Base-by-base conservation (phyloP, 768 basidiomycete species). In the Suillus placidus region DNA sequence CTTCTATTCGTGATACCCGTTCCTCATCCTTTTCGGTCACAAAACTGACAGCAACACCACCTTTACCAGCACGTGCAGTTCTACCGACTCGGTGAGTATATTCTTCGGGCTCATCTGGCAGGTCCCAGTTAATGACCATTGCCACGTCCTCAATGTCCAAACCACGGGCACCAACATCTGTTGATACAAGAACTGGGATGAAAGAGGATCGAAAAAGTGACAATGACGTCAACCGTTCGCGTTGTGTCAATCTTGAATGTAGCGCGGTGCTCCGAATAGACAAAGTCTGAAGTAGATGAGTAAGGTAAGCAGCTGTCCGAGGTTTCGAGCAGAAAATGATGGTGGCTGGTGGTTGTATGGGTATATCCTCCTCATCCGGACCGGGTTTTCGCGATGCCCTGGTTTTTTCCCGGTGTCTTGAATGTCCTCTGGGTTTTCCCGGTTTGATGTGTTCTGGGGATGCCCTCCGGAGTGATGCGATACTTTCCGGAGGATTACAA, bases 61-160 rank as follows among this genome's bases (percentile, higher is more conserved):
- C 92, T 71, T 87, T 84, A 7, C 97, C 97, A 13, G 91, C 92
- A 71, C 95, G 88, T 37, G 95, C 95, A 30, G 95, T 98, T 73
- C 95, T 80, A 52, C 95, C 95, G 1, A 99, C 97, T 26, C 97
- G 87, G 80, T 99, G 97, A 2, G 94, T 92, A 73, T 99, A 99
- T 75, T 97, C 96, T 76, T 97, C 97, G 6, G 94, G 84, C 73
- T 90, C 89, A 14, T 84, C 82, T 16, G 97, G 97, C 68, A 98
- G 81, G 76, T 99, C 97, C 95, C 96, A 99, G 69, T 99, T 99
- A 64, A 99, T 83, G 23, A 99, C 94, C 82, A 98, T 88, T 13
- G 93, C 95, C 13, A 99, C 96, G 70, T 96, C 94, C 67, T 94
- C 94, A 64, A 99, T 97, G 79, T 99, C 97, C 65, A 99, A 79